Evolutionary conservation across 2,329 filamentous ascomycete genomes (phyloP).

Genomic region (Cytospora chrysosperma): DNA sequence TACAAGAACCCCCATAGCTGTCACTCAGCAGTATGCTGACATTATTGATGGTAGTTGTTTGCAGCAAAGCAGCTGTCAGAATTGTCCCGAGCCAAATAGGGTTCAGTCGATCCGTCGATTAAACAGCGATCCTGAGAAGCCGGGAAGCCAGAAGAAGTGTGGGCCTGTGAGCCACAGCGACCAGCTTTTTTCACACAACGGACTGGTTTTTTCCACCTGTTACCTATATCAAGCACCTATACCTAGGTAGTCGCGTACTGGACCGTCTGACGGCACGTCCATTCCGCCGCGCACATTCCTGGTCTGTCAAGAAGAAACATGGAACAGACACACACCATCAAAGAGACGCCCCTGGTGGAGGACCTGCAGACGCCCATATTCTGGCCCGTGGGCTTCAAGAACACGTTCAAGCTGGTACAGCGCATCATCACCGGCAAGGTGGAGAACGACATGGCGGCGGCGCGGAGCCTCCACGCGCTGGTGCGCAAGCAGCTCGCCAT

Average conservation of each 20-base stretch:
- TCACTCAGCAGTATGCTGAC: background rate
- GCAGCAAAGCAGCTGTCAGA: background rate
- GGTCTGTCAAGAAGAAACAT: too few relatives aligned
- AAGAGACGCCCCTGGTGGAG: constrained; percentile 16
- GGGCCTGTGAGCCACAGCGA: too few relatives aligned
- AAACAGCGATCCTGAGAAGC: background rate
- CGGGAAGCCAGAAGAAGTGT: background rate
- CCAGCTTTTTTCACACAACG: background rate
- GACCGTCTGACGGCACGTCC: background rate
- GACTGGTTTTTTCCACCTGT: too few relatives aligned
- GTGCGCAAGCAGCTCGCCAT: constrained; percentile 24
- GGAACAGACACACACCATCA: constrained; percentile 1
- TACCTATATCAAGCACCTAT: too few relatives aligned
- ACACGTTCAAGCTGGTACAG: constrained; percentile 28
- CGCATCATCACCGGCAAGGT: constrained; percentile 31
- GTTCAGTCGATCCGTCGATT: background rate
- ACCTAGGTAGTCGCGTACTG: too few relatives aligned
- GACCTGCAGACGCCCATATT: constrained; percentile 21
- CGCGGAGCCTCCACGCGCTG: constrained; percentile 22
- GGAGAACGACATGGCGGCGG: constrained; percentile 28
- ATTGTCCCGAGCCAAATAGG: background rate
- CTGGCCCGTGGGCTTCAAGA: constrained; percentile 25
- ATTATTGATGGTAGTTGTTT: background rate
- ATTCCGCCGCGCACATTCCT: background rate
- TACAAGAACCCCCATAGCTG: too few relatives aligned